Conservation (phyloP, 306 rosid genomes). For the Boehmeria nivea region DNA sequence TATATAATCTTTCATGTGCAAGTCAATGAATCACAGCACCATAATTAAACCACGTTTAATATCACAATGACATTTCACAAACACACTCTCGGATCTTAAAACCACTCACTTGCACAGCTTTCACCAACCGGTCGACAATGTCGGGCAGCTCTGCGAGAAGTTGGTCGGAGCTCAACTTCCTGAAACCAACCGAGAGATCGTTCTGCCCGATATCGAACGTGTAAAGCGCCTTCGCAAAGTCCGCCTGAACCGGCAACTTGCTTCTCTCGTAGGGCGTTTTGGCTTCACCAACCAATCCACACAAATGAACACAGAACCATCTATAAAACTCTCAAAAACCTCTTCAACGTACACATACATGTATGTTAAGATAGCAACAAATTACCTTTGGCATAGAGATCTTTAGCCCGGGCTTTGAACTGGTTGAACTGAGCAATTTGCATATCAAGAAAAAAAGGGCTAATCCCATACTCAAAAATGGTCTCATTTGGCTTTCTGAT, state of each 20-base stretch:
- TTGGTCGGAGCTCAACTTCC: slow-evolving; percentile 59
- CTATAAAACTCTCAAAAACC: too few species aligned
- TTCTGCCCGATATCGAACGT: slow-evolving; percentile 94
- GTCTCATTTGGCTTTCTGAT: slow-evolving; percentile 79
- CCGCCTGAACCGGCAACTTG: slow-evolving; percentile 69
- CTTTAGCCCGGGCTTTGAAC: slow-evolving; percentile 60
- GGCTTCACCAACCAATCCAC: slow-evolving; percentile 32
- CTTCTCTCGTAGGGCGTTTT: slow-evolving; percentile 39
- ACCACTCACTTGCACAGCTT: slow-evolving; percentile 67
- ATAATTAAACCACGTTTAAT: background rate
- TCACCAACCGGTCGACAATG: slow-evolving; percentile 64
- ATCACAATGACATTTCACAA: background rate
- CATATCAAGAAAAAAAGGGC: slow-evolving; percentile 81
- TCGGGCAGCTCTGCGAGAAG: slow-evolving; percentile 63
- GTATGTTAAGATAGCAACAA: too few species aligned
- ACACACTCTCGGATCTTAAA: background rate
- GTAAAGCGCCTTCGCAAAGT: slow-evolving; percentile 76
- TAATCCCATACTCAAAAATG: slow-evolving; percentile 68
- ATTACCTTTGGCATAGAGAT: slow-evolving; percentile 64
- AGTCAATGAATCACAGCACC: background rate
- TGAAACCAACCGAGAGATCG: slow-evolving; percentile 76
- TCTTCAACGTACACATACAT: too few species aligned
- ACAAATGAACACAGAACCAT: background rate
- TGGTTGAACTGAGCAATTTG: slow-evolving; percentile 60
- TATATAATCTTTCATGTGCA: slow-evolving; percentile 41